Evolutionary conservation across 1,284 basidiomycete species (phyloP).

Genomic region (Uromyces viciae-fabae): DNA sequence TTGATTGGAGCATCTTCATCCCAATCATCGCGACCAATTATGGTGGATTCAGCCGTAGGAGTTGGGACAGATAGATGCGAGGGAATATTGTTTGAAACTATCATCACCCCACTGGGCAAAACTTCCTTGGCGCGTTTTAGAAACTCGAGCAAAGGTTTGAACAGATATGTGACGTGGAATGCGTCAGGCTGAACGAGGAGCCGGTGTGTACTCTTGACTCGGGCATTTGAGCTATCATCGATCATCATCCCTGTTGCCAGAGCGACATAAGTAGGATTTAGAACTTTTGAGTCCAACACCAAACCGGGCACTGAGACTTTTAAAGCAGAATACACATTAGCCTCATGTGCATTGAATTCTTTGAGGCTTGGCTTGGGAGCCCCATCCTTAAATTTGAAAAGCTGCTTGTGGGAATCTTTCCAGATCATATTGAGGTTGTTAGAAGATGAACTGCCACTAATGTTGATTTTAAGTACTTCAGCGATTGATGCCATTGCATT

Average conservation of each 20-base stretch:
- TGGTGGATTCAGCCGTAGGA: neutral
- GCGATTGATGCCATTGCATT: slow-evolving; percentile 90
- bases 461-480: slow-evolving; percentile 82
- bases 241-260: slow-evolving; percentile 17
- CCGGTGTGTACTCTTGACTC: slow-evolving; percentile 67
- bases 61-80: neutral
- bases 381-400: slow-evolving; percentile 87
- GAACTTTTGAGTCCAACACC: slow-evolving; percentile 57
- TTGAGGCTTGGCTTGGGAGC: slow-evolving; percentile 69
- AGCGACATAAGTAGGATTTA: slow-evolving; percentile 57
- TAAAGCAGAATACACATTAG: slow-evolving; percentile 76
- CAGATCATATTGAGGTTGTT: neutral
- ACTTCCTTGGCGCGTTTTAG: slow-evolving; percentile 67
- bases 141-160: slow-evolving; percentile 86
- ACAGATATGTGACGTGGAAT: slow-evolving; percentile 89
- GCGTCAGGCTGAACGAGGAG: slow-evolving; percentile 83
- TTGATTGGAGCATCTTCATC: slow-evolving; percentile 11
- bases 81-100: slow-evolving; percentile 57
- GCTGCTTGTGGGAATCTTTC: slow-evolving; percentile 59
- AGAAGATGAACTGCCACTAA: slow-evolving; percentile 57
- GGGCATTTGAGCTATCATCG: slow-evolving; percentile 44
- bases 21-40: slow-evolving; percentile 3
- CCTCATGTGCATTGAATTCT: slow-evolving; percentile 71
- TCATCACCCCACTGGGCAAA: slow-evolving; percentile 67
- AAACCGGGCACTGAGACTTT: slow-evolving; percentile 90